These are phyloP conservation scores for Chaetomium sp. DNA, from an alignment of 2,329 filamentous ascomycete species.

Conservation along the genomic window DNA sequence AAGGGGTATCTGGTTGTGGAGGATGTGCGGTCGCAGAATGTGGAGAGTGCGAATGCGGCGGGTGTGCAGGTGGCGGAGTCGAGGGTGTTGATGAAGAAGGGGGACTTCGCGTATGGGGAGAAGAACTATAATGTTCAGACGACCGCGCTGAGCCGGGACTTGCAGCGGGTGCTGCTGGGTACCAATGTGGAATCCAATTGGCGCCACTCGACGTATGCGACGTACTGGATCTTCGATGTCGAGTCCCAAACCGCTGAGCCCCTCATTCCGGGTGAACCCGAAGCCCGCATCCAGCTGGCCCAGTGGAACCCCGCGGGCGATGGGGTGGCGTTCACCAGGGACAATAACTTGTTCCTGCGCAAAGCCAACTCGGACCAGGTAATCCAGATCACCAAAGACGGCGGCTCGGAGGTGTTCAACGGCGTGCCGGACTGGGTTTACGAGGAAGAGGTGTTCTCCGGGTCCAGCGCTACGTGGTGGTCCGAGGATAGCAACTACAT, in stretches of 20 bases:
- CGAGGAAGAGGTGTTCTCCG: conserved; percentile 73
- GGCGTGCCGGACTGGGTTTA: conserved; percentile 98
- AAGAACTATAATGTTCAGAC: conserved; percentile 49
- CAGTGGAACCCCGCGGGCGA: conserved; percentile 85
- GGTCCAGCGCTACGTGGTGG: conserved; percentile 90
- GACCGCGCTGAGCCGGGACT: conserved; percentile 71
- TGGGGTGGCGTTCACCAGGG: conserved; percentile 78
- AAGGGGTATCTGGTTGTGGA: conserved; percentile 80
- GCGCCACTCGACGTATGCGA: conserved; percentile 80
- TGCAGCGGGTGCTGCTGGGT: conserved; percentile 79
- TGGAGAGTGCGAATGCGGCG: conserved; percentile 31
- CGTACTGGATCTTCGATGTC: conserved; percentile 92
- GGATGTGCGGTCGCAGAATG: conserved; percentile 61
- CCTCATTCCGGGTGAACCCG: conserved; percentile 61
- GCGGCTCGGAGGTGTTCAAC: conserved; percentile 84
- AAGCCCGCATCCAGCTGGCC: conserved; percentile 71
- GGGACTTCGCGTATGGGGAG: conserved; percentile 54
- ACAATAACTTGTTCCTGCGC: conserved; percentile 86
- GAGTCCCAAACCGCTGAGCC: conserved; percentile 69
- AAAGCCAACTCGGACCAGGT: conserved; percentile 52
- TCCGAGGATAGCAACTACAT: conserved; percentile 81
- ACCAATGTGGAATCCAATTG: conserved; percentile 70
- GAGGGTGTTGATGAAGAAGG: conserved; percentile 68
- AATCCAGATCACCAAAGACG: conserved; percentile 74
- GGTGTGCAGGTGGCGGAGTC: conserved; percentile 38